Evolutionary conservation across 371 early-diverging fungal species (phyloP), one percentile per base, ranked within the genome.

Genomic region (Mortierella sp.): DNA sequence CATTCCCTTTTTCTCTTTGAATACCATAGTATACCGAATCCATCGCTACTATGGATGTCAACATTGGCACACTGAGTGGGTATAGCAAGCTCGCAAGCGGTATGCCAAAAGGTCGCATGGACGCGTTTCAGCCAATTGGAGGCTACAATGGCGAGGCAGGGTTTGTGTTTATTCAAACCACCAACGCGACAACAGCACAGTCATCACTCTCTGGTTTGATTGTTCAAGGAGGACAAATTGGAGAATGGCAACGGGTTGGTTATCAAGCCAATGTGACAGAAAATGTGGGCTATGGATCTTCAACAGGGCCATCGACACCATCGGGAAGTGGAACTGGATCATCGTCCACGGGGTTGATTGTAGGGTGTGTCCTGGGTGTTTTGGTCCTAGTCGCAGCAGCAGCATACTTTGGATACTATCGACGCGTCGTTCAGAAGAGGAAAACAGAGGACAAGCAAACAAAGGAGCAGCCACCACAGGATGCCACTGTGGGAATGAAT

Each of bases 321-420:
- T 38, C 54, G 39, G 10, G 10, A n/a, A n/a, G n/a, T 14, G 10
- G 10, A 39, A 10, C 39, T 10, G 14, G 14, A 34, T n/a, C 31
- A 4, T 16, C 54, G 21, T 41, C 54, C 5, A 28, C 21, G 2
- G 43, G 54, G n/a, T 14, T 38, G 2, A 23, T 54, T 18, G 54
- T 21, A 3, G 54, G 54, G 23, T n/a, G 38, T 42, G 54, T 41
- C 14, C 6, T 30, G 7, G 54, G 12, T 12, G 38, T 14, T 2
- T 14, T 38, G 21, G 43, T 41, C 7, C 39, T 41, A 1, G 2
- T 54, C 7, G 34, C 34, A 41, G 42, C 54, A 16, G 27, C 27
- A 9, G 43, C 24, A 12, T 41, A 38, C 24, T 54, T 54, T 28
- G 54, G 54, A 2, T 54, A 54, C 27, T 54, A 54, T 26, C 54